Percentiles rank a stretch among this genome's conserved stretches.
Conservation (phyloP, 192 early-diverging fungal species). For the Coemansia sp. region DNA sequence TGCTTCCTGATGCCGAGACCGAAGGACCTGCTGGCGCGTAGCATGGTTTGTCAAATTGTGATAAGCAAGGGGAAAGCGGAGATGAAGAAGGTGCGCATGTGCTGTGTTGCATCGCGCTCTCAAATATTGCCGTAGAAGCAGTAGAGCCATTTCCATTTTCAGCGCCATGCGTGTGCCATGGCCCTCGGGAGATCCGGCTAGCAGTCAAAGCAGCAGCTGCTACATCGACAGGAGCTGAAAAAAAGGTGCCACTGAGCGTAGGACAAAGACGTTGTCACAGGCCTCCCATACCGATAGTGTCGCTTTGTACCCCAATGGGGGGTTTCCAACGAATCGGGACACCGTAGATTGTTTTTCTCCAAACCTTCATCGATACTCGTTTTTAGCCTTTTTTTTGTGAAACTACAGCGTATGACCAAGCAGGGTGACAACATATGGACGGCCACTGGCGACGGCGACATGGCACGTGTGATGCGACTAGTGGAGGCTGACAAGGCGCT, state of each 20-base stretch:
- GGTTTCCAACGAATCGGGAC: neutral
- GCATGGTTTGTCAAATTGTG: neutral
- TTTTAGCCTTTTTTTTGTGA: too few relatives aligned
- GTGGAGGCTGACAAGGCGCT: conserved; percentile 53
- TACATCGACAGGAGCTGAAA: too few relatives aligned
- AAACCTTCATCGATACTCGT: too few relatives aligned
- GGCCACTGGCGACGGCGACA: conserved; percentile 63
- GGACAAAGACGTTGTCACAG: neutral
- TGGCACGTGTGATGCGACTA: conserved; percentile 60
- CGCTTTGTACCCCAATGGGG: neutral
- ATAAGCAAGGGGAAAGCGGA: neutral
- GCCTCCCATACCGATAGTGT: neutral
- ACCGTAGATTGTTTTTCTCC: neutral
- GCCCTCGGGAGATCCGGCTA: neutral
- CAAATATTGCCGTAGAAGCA: neutral
- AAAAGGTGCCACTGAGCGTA: too few relatives aligned
- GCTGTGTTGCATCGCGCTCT: neutral
- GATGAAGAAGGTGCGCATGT: neutral
- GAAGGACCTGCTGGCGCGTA: neutral
- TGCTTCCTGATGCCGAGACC: neutral
- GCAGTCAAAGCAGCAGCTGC: too few relatives aligned
- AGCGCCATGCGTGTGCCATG: neutral
- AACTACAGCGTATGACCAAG: conserved; percentile 15
- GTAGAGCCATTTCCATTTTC: neutral
- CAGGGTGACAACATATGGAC: conserved; percentile 64